phyloP scores from a whole-genome alignment of 495 filamentous ascomycete species.

The Thermochaetoides thermophila region DNA sequence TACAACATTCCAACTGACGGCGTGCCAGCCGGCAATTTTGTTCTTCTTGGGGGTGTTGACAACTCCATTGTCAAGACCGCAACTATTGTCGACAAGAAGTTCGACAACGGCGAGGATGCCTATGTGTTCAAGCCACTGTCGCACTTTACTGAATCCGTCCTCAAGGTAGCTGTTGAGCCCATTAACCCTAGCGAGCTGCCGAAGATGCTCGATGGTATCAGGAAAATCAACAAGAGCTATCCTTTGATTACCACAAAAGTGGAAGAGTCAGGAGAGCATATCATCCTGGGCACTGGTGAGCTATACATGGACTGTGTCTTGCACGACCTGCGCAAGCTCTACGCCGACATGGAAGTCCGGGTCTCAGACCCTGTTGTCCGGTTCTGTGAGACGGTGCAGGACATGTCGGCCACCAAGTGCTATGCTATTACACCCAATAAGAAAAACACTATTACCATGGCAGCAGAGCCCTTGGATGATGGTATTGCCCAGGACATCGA shows the following conservation, averaged over 20 bases:
- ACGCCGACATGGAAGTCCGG: slow-evolving; percentile 99
- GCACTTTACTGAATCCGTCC: slow-evolving; percentile 93
- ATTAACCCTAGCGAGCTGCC: slow-evolving; percentile 98
- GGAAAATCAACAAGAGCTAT: slow-evolving; percentile 96
- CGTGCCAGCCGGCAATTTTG: slow-evolving; percentile 91
- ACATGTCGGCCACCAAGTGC: slow-evolving; percentile 93
- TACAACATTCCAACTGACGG: slow-evolving; percentile 87
- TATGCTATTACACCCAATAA: slow-evolving; percentile 97
- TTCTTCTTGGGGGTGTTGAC: slow-evolving; percentile 79
- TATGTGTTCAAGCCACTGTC: slow-evolving; percentile 87
- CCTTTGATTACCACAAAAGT: slow-evolving; percentile 92
- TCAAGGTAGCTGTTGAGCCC: slow-evolving; percentile 95
- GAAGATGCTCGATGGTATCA: slow-evolving; percentile 94
- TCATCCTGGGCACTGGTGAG: slow-evolving; percentile 88
- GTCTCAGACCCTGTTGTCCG: slow-evolving; percentile 95
- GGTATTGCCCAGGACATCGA: slow-evolving; percentile 95
- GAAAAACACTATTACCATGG: slow-evolving; percentile 98
- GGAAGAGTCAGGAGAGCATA: slow-evolving; percentile 95
- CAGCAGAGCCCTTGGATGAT: slow-evolving; percentile 85
- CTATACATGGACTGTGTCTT: slow-evolving; percentile 98
- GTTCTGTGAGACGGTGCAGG: slow-evolving; percentile 97
- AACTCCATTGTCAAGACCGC: slow-evolving; percentile 98
- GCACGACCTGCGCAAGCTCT: slow-evolving; percentile 81
- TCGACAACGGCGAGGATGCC: slow-evolving; percentile 77
- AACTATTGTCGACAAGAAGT: slow-evolving; percentile 71